Evolutionary conservation across 1,139 yeast species (phyloP), one percentile per base, ranked within the genome.

Genomic region (Spencermartinsiella ligniputridi): DNA sequence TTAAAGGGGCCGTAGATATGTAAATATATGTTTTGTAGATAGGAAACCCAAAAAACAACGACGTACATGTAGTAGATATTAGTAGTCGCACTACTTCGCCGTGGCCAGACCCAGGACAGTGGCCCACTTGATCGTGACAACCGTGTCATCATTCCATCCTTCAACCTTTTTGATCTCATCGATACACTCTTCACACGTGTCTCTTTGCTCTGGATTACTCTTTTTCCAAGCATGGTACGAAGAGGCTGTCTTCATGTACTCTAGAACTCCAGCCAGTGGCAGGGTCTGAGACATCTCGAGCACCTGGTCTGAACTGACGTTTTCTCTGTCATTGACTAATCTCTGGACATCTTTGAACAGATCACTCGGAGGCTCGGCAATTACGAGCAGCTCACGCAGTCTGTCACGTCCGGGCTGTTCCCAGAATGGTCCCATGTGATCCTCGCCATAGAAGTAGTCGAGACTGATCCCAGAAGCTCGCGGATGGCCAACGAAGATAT

Each of bases 381-480:
- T 54, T 11, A 72, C 75, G 56, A 74, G 66, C 50, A 78, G 66
- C 8, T 67, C 58, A 21, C 82, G 63, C 21, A 85, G 66, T 20
- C 69, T 68, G 21, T 66, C 54, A 47, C 86, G 72, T 2, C 95
- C 95, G 0, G 95, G 94, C 51, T 81, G 79, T 52, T 81, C 79
- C 83, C 89, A 86, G 55, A 73, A 78, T 0, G 81, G 79, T 0
- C 94, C 95, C 68, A 85, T 67, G 51, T 67, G 72, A 17, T 70
- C 71, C 37, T 68, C 67, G 17, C 66, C 72, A 45, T 76, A 69
- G 29, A 75, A 65, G 44, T 68, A 69, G 19, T 67, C 63, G 27
- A 61, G 54, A 39, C 69, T 67, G 19, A 73, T 60, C 38, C 68
- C 66, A 41, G 74, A 69, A 1, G 78, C 78, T 40, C 57, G 51